A percentile compares a stretch with the other conserved stretches of the same genome.
Evolutionary conservation across 441 rosid genomes (phyloP).

Genomic region (Gossypium gossypioides): DNA sequence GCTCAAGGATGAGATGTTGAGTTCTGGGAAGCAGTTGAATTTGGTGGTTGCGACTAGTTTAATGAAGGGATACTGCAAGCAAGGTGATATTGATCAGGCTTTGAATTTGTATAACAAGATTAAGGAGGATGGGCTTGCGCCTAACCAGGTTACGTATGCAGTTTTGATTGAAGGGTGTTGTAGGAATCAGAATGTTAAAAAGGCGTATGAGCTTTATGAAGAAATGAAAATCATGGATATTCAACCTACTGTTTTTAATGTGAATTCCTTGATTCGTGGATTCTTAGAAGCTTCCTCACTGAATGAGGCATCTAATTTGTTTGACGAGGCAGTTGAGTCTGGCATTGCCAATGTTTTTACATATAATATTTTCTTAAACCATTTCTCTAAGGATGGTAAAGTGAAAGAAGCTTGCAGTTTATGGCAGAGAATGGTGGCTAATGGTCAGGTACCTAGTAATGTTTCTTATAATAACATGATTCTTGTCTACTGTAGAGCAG

Average conservation of each 20-base stretch:
- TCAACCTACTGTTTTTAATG: conserved; percentile 30
- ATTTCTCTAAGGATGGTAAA: conserved; percentile 40
- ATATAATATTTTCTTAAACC: conserved; percentile 36
- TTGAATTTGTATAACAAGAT: conserved; percentile 41
- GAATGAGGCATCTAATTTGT: conserved; percentile 36
- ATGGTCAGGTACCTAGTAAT: conserved; percentile 28
- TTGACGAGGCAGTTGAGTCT: conserved; percentile 37
- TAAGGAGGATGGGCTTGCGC: conserved; percentile 41
- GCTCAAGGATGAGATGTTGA: conserved; percentile 62
- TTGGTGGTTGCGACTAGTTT: conserved; percentile 50
- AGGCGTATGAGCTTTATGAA: conserved; percentile 39
- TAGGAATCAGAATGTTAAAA: conserved; percentile 35
- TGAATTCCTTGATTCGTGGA: conserved; percentile 44
- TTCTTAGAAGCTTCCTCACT: conserved; percentile 31
- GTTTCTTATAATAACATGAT: conserved; percentile 61
- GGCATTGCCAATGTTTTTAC: conserved; percentile 38
- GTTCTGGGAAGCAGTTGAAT: conserved; percentile 41
- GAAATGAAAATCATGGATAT: conserved; percentile 45
- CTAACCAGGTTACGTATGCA: conserved; percentile 47
- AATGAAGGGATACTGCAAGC: conserved; percentile 47
- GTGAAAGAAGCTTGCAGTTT: conserved; percentile 37
- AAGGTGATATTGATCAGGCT: conserved; percentile 41
- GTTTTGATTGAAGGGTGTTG: conserved; percentile 62
- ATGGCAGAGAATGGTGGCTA: conserved; percentile 45
- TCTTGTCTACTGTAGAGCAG: conserved; percentile 39